Percentiles rank a stretch among this genome's conserved stretches.
phyloP scores from a whole-genome alignment of 2,329 filamentous ascomycete genomes.

The Epichloe glyceriae region DNA sequence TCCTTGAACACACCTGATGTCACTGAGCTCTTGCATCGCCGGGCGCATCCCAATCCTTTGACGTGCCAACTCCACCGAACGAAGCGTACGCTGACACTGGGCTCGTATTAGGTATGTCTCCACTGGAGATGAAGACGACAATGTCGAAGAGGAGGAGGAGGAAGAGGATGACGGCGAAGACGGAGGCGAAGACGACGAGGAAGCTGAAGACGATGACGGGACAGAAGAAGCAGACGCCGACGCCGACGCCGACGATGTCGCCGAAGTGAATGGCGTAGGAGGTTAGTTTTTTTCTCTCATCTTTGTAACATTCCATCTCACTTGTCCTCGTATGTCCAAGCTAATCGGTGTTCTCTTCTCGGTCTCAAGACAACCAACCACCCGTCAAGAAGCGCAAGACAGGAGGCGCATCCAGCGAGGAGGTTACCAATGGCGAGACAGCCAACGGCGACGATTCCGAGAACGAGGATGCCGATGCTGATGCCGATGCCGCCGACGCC shows the following conservation, averaged over 20 bases:
- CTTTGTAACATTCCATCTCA: not conserved
- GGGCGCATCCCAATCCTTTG: not conserved
- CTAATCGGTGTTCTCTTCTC: not conserved
- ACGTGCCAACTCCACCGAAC: not conserved
- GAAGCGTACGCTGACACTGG: not conserved
- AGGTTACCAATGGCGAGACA: slow-evolving; percentile 22
- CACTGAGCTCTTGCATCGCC: not conserved
- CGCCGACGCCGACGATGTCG: slow-evolving; percentile 8
- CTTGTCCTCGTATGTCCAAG: not conserved
- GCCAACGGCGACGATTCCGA: slow-evolving; percentile 17
- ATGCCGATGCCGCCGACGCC: slow-evolving; percentile 5
- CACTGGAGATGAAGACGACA: slow-evolving; percentile 27
- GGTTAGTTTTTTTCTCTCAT: slow-evolving; percentile 17
- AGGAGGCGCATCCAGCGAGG: slow-evolving; percentile 17
- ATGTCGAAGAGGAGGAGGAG: slow-evolving; percentile 26
- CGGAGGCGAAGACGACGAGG: slow-evolving; percentile 14
- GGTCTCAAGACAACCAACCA: slow-evolving; percentile 23
- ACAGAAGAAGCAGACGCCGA: slow-evolving; percentile 8
- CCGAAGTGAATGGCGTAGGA: slow-evolving; percentile 19
- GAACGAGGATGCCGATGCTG: slow-evolving; percentile 20
- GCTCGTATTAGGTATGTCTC: slow-evolving; percentile 21
- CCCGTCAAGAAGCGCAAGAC: slow-evolving; percentile 42
- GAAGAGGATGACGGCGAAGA: slow-evolving; percentile 22
- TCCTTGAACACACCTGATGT: not conserved
- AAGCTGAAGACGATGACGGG: slow-evolving; percentile 9